Percentiles rank a stretch among this genome's conserved stretches.
phyloP scores from a whole-genome alignment of 805 yeast species.

The Wickerhamiella sorbophila region DNA sequence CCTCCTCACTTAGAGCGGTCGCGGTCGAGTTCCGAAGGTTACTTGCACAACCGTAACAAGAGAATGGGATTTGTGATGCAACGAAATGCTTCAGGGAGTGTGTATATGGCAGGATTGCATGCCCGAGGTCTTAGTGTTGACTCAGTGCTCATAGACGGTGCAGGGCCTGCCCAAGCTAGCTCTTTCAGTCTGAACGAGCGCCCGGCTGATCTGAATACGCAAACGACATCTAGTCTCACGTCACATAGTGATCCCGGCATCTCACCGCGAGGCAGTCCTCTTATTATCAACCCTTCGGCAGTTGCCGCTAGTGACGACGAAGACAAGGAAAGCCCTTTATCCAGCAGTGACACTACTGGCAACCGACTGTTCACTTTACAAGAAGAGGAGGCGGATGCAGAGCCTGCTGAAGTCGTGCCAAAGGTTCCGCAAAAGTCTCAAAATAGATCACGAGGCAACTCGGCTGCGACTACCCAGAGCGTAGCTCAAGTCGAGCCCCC shows the following conservation, averaged over 20 bases:
- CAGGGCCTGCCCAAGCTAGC: too few relatives aligned
- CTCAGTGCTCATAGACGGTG: too few relatives aligned
- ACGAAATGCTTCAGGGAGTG: slow-evolving; percentile 12
- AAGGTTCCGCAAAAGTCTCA: background rate
- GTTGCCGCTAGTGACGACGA: too few relatives aligned
- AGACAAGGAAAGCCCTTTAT: too few relatives aligned
- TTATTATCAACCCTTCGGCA: background rate
- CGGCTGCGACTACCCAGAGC: background rate
- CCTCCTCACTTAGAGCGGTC: slow-evolving; percentile 14
- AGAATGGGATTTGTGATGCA: slow-evolving; percentile 54
- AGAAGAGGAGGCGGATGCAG: slow-evolving; percentile 1
- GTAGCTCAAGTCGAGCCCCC: background rate
- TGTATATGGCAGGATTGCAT: slow-evolving; percentile 14
- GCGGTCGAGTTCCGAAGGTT: slow-evolving; percentile 29
- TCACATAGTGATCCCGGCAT: background rate
- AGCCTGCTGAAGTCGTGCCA: background rate
- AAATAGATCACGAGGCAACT: background rate
- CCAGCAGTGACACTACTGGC: too few relatives aligned
- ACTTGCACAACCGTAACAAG: slow-evolving; percentile 44
- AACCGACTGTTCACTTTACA: slow-evolving; percentile 2
- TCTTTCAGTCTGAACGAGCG: too few relatives aligned
- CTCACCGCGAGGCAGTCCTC: background rate
- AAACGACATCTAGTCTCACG: background rate
- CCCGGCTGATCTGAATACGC: too few relatives aligned
- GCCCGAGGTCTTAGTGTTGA: slow-evolving; percentile 31